Percentiles rank a stretch among this genome's conserved stretches.
Evolutionary conservation across 2,329 filamentous ascomycete genomes (phyloP).

Genomic region (Trichoderma sp.): DNA sequence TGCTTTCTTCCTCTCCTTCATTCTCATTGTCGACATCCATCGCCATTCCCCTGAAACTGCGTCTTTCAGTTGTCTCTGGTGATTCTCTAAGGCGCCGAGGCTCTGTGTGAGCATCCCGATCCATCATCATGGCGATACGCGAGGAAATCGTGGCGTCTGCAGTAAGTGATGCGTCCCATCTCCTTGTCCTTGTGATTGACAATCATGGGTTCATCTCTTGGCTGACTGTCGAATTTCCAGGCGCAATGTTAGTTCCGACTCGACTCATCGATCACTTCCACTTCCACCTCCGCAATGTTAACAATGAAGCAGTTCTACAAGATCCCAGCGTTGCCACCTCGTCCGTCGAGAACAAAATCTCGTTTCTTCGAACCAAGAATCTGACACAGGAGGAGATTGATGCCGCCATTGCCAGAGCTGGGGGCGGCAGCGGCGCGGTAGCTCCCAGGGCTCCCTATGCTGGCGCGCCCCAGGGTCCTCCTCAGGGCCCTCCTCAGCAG

Average conservation of each 20-base stretch:
- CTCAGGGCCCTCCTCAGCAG: slow-evolving; percentile 46
- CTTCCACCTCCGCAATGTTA: slow-evolving; percentile 12
- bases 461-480: slow-evolving; percentile 43
- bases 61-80: slow-evolving; percentile 20
- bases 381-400: slow-evolving; percentile 95
- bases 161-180: slow-evolving; percentile 45
- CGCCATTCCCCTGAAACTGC: background rate
- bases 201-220: background rate
- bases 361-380: slow-evolving; percentile 95
- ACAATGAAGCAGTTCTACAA: slow-evolving; percentile 69
- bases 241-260: slow-evolving; percentile 45
- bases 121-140: slow-evolving; percentile 72
- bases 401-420: slow-evolving; percentile 73
- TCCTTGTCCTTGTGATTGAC: background rate
- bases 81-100: slow-evolving; percentile 29
- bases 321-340: slow-evolving; percentile 89
- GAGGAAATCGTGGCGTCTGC: slow-evolving; percentile 90
- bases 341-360: slow-evolving; percentile 87
- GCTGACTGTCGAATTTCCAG: slow-evolving; percentile 29
- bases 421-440: slow-evolving; percentile 59
- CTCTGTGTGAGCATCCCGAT: slow-evolving; percentile 23
- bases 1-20: slow-evolving; percentile 23
- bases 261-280: background rate
- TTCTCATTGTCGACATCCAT: background rate
- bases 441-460: slow-evolving; percentile 31